phyloP scores from a whole-genome alignment of 2,329 filamentous ascomycete species.

The Seiridium unicorne region DNA sequence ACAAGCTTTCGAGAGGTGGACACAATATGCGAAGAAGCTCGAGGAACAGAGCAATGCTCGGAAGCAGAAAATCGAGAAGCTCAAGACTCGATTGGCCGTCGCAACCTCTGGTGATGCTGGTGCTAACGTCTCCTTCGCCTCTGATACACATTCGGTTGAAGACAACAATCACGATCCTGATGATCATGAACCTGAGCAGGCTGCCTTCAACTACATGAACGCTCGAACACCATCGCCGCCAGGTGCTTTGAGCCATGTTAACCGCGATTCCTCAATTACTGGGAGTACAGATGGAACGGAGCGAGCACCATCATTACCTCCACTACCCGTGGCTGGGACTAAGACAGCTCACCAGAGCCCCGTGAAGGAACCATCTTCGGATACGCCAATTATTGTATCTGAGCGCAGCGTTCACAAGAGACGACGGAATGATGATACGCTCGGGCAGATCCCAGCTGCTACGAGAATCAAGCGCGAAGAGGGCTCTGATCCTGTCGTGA shows the following conservation, averaged over 20 bases:
- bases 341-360: not conserved
- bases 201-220: too few species aligned
- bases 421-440: slow-evolving; percentile 30
- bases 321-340: slow-evolving; percentile 17
- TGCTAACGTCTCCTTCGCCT: slow-evolving; percentile 18
- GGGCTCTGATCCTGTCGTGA: slow-evolving; percentile 27
- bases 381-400: slow-evolving; percentile 48
- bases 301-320: slow-evolving; percentile 23
- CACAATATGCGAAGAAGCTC: slow-evolving; percentile 40
- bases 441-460: slow-evolving; percentile 17
- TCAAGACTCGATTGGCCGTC: slow-evolving; percentile 35
- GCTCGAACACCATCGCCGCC: not conserved
- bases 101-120: slow-evolving; percentile 8
- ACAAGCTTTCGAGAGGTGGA: slow-evolving; percentile 43
- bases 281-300: not conserved
- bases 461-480: slow-evolving; percentile 43
- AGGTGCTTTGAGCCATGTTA: not conserved
- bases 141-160: slow-evolving; percentile 12
- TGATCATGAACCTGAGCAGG: not conserved
- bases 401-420: slow-evolving; percentile 49
- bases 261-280: not conserved
- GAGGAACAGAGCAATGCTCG: slow-evolving; percentile 28
- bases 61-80: slow-evolving; percentile 35
- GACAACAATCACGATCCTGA: not conserved
- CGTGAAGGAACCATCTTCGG: slow-evolving; percentile 56